These are phyloP conservation scores for Millerago galiae DNA, from an alignment of 805 yeast species.

Conservation along the genomic window DNA sequence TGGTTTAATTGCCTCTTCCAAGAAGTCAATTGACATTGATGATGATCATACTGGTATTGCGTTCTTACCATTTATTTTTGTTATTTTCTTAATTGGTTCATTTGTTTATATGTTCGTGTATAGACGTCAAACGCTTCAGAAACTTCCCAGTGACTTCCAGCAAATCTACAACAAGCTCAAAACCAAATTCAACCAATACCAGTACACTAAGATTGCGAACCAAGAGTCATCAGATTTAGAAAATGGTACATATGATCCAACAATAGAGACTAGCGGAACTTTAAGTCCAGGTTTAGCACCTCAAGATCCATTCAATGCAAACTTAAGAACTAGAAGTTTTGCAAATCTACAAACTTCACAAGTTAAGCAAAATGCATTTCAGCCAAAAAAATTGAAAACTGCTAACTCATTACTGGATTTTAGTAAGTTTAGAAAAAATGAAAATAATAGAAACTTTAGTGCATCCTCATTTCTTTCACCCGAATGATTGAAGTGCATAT, in stretches of 20 bases:
- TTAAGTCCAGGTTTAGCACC: constrained; percentile 17
- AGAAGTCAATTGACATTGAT: constrained; percentile 2
- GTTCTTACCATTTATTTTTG: constrained; percentile 7
- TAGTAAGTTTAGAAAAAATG: constrained; percentile 13
- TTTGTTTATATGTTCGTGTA: constrained; percentile 10
- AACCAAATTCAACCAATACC: constrained; percentile 14
- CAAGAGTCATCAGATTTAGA: constrained; percentile 19
- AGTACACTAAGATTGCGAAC: constrained; percentile 15
- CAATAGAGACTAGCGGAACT: constrained; percentile 16
- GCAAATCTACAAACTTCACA: constrained; percentile 13
- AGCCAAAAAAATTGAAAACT: constrained; percentile 11
- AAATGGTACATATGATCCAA: constrained; percentile 14
- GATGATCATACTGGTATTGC: constrained; percentile 1
- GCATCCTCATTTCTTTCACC: neutral
- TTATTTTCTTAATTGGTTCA: constrained; percentile 2
- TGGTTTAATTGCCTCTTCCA: constrained; percentile 7
- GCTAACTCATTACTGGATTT: constrained; percentile 17
- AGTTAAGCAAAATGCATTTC: constrained; percentile 1
- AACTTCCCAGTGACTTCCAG: constrained; percentile 11
- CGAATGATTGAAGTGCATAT: neutral
- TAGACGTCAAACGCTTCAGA: constrained; percentile 9
- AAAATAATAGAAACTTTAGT: constrained; percentile 2
- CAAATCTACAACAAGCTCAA: constrained; percentile 12
- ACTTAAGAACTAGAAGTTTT: constrained; percentile 20
- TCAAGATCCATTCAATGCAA: constrained; percentile 7